Evolutionary conservation across 2,329 filamentous ascomycete species (phyloP).

Genomic region (Fusarium proliferatum): DNA sequence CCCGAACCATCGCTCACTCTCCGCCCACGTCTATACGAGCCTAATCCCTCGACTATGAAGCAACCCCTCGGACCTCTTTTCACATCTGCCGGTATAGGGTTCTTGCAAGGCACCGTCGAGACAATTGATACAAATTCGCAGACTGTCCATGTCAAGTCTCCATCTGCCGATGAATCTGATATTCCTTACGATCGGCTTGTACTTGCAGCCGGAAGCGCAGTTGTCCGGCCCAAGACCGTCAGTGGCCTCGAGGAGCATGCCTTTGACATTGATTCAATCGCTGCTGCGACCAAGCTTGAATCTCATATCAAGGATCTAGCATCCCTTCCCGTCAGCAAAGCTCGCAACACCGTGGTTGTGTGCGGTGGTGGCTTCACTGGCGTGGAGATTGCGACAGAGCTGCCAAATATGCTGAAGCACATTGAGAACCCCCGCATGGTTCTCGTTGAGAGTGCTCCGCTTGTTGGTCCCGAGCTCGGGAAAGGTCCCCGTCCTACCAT

Average conservation of each 20-base stretch:
- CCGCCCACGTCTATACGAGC: constrained; percentile 51
- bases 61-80: constrained; percentile 40
- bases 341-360: constrained; percentile 51
- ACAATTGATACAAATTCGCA: constrained; percentile 33
- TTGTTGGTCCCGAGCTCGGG: constrained; percentile 50
- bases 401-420: constrained; percentile 43
- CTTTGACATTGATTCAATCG: constrained; percentile 50
- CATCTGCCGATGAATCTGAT: neutral
- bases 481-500: constrained; percentile 49
- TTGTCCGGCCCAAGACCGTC: constrained; percentile 13
- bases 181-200: constrained; percentile 49
- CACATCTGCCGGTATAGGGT: constrained; percentile 40
- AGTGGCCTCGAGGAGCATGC: constrained; percentile 27
- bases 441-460: constrained; percentile 45
- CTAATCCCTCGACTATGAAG: constrained; percentile 39
- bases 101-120: constrained; percentile 38
- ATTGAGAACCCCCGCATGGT: constrained; percentile 28
- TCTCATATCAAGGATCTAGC: constrained; percentile 42
- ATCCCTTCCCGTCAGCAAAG: constrained; percentile 34
- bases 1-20: constrained; percentile 48
- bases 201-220: constrained; percentile 51
- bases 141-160: constrained; percentile 18
- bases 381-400: constrained; percentile 47
- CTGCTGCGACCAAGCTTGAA: constrained; percentile 43
- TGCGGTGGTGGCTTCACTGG: constrained; percentile 52